Conservation (phyloP, 2,329 filamentous ascomycete genomes). For the Cephalotrichum gorgonifer region DNA sequence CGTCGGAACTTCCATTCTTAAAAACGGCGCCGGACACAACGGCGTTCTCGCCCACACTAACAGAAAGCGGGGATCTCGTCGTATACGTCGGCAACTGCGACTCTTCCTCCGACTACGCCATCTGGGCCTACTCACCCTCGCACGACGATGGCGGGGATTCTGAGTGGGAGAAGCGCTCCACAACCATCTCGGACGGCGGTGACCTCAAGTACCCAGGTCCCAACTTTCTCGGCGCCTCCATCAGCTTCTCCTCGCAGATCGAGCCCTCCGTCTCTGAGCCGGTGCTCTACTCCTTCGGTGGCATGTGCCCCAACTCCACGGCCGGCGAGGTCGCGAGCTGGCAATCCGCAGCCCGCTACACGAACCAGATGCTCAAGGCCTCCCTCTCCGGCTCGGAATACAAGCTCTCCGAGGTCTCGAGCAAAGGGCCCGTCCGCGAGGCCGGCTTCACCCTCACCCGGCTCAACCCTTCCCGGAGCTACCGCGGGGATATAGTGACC, state of each 20-base stretch:
- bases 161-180: conserved; percentile 29
- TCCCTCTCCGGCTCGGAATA: conserved; percentile 30
- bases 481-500: conserved; percentile 52
- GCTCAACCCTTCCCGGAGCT: conserved; percentile 59
- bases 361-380: conserved; percentile 64
- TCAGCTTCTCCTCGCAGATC: conserved; percentile 58
- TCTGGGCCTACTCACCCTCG: conserved; percentile 59
- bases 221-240: conserved; percentile 41
- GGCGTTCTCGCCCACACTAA: conserved; percentile 58
- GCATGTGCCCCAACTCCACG: conserved; percentile 64
- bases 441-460: conserved; percentile 80
- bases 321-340: conserved; percentile 37
- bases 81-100: conserved; percentile 68
- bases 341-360: conserved; percentile 65
- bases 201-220: conserved; percentile 18
- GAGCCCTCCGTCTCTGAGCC: conserved; percentile 41
- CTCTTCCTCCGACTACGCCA: conserved; percentile 33
- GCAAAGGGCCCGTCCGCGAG: conserved; percentile 48
- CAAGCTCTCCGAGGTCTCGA: conserved; percentile 22
- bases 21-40: conserved; percentile 30
- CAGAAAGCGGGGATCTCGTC: conserved; percentile 57
- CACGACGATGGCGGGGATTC: conserved; percentile 24
- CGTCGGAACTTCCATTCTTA: conserved; percentile 53
- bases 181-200: conserved; percentile 8
- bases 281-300: conserved; percentile 68